A percentile compares a stretch with the other conserved stretches of the same genome.
These are phyloP conservation scores for Aspergillaceae sp. DNA, from an alignment of 2,329 filamentous ascomycete genomes.

Conservation along the genomic window DNA sequence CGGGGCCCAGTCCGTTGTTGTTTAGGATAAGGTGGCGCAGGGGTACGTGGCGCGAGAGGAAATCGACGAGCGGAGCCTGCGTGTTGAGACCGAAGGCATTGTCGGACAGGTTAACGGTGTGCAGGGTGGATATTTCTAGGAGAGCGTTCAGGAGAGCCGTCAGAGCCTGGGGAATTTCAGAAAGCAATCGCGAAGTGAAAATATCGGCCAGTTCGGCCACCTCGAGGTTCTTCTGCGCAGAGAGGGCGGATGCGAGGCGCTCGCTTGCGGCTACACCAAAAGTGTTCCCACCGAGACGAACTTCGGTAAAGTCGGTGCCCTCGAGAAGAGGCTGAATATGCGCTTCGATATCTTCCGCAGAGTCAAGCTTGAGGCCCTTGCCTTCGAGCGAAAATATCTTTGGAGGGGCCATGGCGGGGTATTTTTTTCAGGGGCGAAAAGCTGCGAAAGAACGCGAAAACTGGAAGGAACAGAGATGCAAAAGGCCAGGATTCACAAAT, in stretches of 20 bases:
- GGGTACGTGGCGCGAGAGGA: slow-evolving; percentile 78
- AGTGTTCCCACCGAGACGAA: slow-evolving; percentile 83
- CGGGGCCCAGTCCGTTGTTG: slow-evolving; percentile 94
- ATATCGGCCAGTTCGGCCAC: slow-evolving; percentile 91
- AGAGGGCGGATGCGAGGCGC: slow-evolving; percentile 71
- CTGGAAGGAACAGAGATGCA: not conserved
- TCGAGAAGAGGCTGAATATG: slow-evolving; percentile 68
- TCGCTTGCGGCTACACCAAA: slow-evolving; percentile 82
- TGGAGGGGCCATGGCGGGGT: slow-evolving; percentile 44
- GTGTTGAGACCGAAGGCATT: slow-evolving; percentile 97
- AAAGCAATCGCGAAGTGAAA: slow-evolving; percentile 87
- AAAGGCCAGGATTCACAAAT: not conserved
- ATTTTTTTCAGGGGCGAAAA: slow-evolving; percentile 14
- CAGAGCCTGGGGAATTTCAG: slow-evolving; percentile 86
- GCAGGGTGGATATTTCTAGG: slow-evolving; percentile 74
- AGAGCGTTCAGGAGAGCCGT: slow-evolving; percentile 77
- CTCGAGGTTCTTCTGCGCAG: slow-evolving; percentile 72
- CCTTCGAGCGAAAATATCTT: slow-evolving; percentile 78
- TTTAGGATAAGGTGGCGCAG: slow-evolving; percentile 93
- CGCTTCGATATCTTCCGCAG: slow-evolving; percentile 73
- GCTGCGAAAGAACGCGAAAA: not conserved
- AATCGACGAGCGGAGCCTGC: slow-evolving; percentile 82
- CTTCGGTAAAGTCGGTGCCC: slow-evolving; percentile 64
- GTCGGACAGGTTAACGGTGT: slow-evolving; percentile 91
- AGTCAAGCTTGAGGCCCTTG: slow-evolving; percentile 86